Evolutionary conservation across 768 basidiomycete species (phyloP), one percentile per base, ranked within the genome.

Genomic region (Mycena polygramma): DNA sequence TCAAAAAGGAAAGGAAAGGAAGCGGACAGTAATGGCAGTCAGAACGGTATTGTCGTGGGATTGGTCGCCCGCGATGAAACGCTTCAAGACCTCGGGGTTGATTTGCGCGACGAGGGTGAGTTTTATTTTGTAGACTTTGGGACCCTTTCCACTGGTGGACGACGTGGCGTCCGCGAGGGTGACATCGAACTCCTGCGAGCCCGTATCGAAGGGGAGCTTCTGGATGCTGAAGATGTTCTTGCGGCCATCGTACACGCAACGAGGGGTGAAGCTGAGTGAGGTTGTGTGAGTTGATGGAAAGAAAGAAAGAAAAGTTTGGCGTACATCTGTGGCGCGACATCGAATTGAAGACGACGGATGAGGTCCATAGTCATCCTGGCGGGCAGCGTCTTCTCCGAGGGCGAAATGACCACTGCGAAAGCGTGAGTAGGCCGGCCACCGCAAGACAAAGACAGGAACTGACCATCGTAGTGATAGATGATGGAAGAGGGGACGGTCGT

Each of bases 391-490:
- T 91, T 93, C 72, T 94, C 94, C 0, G 88, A 87, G 0, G 92
- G 91, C 0, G 81, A 83, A 41, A 94, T 93, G 22, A 90, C 92
- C 90, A 72, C 43, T 49, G 57, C 43, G 58, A 58, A 35, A 64
- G 11, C 19, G 63, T 74, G 51, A 75, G 59, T 61, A 45, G 45
- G 35, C 37, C 45, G 52, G 54, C 68, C 36, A 55, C 24, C 53
- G 36, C 48, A 49, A 30, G 37, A 52, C 72, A 10, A 60, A 39
- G 35, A 46, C 26, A 43, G 61, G 66, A 1, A 79, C 90, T 70
- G 76, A 92, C 94, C 90, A 77, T 95, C 93, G 74, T 95, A 94
- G 74, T 95, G 94, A 69, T 91, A 60, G 36, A 71, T 66, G 30
- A 71, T 66, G 7, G 59, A 62, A 19, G 54, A 57, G 0, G 93